These are phyloP conservation scores for Toxicodendron radicans DNA, from an alignment of 345 rosid species.

Conservation along the genomic window DNA sequence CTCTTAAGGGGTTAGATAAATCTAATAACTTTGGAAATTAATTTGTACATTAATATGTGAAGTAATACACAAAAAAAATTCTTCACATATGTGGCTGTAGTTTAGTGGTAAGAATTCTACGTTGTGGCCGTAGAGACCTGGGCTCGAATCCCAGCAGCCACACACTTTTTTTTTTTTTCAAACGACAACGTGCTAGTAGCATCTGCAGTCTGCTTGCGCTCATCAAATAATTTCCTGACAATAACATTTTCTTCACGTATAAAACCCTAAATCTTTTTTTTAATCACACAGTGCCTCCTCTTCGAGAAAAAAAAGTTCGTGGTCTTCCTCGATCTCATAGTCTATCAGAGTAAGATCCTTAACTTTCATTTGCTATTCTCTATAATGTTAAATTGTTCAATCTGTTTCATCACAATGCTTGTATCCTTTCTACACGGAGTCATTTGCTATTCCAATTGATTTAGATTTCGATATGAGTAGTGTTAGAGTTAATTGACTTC, in stretches of 20 bases:
- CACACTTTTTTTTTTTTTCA: slow-evolving; percentile 8
- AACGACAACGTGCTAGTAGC: background rate
- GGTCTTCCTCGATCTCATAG: slow-evolving; percentile 10
- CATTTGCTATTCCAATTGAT: background rate
- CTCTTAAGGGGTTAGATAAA: no score
- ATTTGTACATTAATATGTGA: no score
- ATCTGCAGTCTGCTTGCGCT: background rate
- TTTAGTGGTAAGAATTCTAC: slow-evolving; percentile 70
- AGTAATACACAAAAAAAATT: no score
- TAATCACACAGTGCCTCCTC: background rate
- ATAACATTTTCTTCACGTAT: background rate
- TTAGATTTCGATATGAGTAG: background rate
- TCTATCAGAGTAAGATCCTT: background rate
- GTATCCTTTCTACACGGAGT: background rate
- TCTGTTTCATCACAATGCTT: background rate
- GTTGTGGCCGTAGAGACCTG: slow-evolving; percentile 64
- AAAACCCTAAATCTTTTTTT: background rate
- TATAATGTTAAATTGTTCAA: background rate
- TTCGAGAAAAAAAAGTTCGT: background rate
- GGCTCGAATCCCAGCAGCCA: slow-evolving; percentile 76
- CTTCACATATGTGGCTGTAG: slow-evolving; percentile 41
- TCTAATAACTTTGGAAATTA: no score
- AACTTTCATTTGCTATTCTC: background rate
- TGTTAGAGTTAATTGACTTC: background rate
- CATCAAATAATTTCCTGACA: background rate